Evolutionary conservation across 73 alveolate species (phyloP).

Genomic region (Tetrahymena thermophila): DNA sequence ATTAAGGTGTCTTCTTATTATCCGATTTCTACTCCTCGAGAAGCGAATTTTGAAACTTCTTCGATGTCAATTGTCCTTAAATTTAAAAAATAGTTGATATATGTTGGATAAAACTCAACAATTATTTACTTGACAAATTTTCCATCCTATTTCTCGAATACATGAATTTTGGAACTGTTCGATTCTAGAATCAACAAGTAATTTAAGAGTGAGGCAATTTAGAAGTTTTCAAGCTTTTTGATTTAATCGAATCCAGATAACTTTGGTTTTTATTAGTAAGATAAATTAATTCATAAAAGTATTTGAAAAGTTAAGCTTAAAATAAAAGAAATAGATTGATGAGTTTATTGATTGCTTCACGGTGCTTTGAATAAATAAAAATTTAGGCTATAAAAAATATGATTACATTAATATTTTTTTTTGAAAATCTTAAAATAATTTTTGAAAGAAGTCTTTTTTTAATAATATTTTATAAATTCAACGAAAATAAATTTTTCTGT

Average conservation of each 20-base stretch:
- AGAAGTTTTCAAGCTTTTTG: neutral
- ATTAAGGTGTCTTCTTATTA: neutral
- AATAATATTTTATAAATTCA: no score
- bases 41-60: neutral
- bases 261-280: neutral
- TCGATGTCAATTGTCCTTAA: neutral
- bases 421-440: no score
- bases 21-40: neutral
- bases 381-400: no score
- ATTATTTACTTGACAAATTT: neutral
- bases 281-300: neutral
- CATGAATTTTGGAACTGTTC: neutral
- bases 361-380: no score
- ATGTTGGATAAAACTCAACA: neutral
- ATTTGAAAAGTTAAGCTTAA: neutral
- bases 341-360: no score
- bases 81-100: neutral
- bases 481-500: no score
- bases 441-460: no score
- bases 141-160: neutral
- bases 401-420: no score
- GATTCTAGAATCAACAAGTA: neutral
- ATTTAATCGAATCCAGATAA: neutral
- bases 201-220: neutral
- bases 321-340: no score